Base-by-base conservation (phyloP, 2,329 filamentous ascomycete species). In the Aureobasidium mangrovei region DNA sequence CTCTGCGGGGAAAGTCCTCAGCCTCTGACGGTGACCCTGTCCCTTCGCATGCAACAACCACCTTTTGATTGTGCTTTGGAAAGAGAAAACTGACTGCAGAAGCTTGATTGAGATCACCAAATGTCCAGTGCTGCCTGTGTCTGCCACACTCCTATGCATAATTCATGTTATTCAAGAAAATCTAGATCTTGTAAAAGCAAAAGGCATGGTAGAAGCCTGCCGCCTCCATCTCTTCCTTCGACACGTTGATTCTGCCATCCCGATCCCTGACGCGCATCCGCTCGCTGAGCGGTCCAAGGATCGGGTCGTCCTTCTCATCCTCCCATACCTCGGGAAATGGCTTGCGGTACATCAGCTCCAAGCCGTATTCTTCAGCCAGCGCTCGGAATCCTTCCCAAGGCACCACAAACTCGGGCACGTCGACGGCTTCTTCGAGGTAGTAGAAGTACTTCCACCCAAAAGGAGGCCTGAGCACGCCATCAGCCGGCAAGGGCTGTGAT, bases 371-470 rank as follows among this genome's bases (percentile, higher is more conserved):
- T 67, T 96, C 91, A 18, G 93, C 93, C 63, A 97, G 75, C 64
- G 89, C 91, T 72, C 93, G 88, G 74, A 98, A 97, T 1, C 90
- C 91, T 68, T 95, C 91, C 91, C 93, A 98, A 0, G 93, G 93
- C 1, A 98, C 93, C 1, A 98, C 91, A 67, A 95, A 98, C 73
- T 98, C 93, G 2, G 93, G 91, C 6, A 95, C 88, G 68, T 97
- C 91, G 24, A 98, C 93, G 0, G 93, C 93, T 72, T 98, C 93
- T 64, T 93, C 85, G 55, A 98, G 82, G 69, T 90, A 95, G 75
- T 95, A 98, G 66, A 83, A 95, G 73, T 98, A 98, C 70, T 93
- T 95, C 91, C 93, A 97, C 47, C 91, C 93, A 67, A 90, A 97
- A 0, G 93, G 89, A 4, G 93, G 93, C 4, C 93, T 84, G 73